Evolutionary conservation across 768 basidiomycete species (phyloP).

Genomic region (Tephrocybe rancida): DNA sequence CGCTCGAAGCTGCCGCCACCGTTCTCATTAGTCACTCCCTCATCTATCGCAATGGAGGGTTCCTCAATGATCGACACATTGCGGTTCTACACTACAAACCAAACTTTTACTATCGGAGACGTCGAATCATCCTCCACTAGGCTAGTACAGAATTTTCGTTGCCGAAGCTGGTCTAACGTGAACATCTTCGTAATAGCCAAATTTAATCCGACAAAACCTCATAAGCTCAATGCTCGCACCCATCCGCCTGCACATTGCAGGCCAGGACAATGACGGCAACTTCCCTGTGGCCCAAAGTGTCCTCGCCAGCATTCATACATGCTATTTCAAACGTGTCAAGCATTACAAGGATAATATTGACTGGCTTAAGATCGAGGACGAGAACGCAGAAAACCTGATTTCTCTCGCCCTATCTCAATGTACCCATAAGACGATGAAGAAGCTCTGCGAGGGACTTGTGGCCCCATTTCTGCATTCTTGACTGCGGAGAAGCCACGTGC

Average conservation of each 20-base stretch:
- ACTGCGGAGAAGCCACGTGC: neutral
- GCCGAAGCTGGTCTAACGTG: too few relatives aligned
- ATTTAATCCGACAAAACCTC: too few relatives aligned
- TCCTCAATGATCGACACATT: too few relatives aligned
- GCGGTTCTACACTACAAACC: too few relatives aligned
- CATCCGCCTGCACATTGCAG: conserved; percentile 3
- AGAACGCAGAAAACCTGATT: neutral
- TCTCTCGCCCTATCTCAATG: neutral
- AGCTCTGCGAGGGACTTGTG: neutral
- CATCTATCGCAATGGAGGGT: neutral
- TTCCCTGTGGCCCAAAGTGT: neutral
- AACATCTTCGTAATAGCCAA: too few relatives aligned
- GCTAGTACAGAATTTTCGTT: too few relatives aligned
- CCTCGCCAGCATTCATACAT: neutral
- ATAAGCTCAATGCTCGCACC: conserved; percentile 7
- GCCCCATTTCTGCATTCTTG: neutral
- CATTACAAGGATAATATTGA: neutral
- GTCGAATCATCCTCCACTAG: too few relatives aligned
- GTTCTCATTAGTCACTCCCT: neutral
- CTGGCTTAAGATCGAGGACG: conserved; percentile 1
- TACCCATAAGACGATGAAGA: neutral
- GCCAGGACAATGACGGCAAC: neutral
- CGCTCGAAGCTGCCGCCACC: neutral
- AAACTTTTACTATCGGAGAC: too few relatives aligned
- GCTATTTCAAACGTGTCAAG: neutral